A percentile compares a stretch with the other conserved stretches of the same genome.
Conservation (phyloP, 2,329 filamentous ascomycete genomes). For the Exserohilum turcica region DNA sequence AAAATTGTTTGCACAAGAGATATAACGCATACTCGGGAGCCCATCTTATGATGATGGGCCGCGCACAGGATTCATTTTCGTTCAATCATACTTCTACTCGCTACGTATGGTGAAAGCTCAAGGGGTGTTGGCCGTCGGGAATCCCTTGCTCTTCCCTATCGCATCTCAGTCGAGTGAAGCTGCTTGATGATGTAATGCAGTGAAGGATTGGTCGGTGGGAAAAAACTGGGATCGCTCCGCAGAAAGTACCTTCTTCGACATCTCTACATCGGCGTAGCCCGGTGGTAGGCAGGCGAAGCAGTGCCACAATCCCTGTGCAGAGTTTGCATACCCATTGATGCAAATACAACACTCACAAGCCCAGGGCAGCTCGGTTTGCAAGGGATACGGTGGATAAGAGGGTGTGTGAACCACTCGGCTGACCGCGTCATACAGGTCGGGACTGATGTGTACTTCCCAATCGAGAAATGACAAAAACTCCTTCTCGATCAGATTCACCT, state of each 20-base stretch:
- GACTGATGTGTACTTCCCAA: constrained; percentile 85
- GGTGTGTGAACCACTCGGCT: background rate
- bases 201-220: background rate
- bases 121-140: background rate
- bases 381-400: background rate
- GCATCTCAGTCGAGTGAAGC: background rate
- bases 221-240: background rate
- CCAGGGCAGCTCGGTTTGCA: background rate
- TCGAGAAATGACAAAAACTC: constrained; percentile 91
- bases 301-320: background rate
- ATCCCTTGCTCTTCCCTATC: background rate
- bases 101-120: background rate
- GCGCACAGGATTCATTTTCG: background rate
- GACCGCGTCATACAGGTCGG: constrained; percentile 41
- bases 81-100: background rate
- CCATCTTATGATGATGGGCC: background rate
- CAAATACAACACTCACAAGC: background rate
- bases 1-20: too few species aligned
- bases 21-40: background rate
- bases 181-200: background rate
- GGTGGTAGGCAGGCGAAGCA: background rate
- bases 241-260: background rate
- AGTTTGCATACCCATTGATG: background rate
- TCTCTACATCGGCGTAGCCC: background rate
- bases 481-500: constrained; percentile 99